Conservation (phyloP, 768 basidiomycete species). For the Mrakia frigida region DNA sequence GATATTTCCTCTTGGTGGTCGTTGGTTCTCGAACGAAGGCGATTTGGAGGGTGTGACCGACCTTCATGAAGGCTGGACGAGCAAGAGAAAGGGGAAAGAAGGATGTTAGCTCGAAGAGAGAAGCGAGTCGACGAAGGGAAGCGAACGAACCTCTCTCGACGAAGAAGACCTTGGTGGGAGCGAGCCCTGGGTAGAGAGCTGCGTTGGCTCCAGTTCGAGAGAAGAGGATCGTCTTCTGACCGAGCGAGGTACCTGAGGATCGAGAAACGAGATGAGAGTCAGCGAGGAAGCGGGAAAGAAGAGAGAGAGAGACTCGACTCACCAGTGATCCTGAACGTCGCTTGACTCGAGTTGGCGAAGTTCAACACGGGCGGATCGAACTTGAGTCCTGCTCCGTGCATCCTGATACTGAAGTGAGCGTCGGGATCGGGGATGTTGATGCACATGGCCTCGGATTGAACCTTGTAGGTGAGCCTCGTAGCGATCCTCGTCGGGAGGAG, state of each 20-base stretch:
- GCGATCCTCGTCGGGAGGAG: conserved; percentile 59
- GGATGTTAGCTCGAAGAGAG: no score
- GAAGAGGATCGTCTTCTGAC: conserved; percentile 75
- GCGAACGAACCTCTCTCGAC: conserved; percentile 53
- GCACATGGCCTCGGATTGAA: conserved; percentile 80
- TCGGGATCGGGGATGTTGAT: conserved; percentile 81
- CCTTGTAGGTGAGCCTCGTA: conserved; percentile 72
- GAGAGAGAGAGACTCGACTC: neutral
- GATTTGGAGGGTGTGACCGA: conserved; percentile 77
- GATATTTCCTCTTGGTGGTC: conserved; percentile 68
- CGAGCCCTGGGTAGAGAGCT: conserved; percentile 71
- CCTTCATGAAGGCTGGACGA: conserved; percentile 70
- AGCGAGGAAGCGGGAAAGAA: neutral
- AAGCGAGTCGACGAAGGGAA: no score
- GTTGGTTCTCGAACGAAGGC: conserved; percentile 57
- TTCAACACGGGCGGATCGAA: conserved; percentile 82
- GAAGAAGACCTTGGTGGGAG: conserved; percentile 66
- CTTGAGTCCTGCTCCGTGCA: conserved; percentile 67
- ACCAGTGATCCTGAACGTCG: conserved; percentile 87
- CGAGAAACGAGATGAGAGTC: neutral
- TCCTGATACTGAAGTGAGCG: conserved; percentile 70
- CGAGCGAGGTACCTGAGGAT: conserved; percentile 56
- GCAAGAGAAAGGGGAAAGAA: no score
- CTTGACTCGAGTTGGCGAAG: conserved; percentile 71
- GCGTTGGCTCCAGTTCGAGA: conserved; percentile 78